Percentiles rank a stretch among this genome's conserved stretches.
These are phyloP conservation scores for Backusella liffmaniae DNA, from an alignment of 192 early-diverging fungal genomes.

Conservation along the genomic window DNA sequence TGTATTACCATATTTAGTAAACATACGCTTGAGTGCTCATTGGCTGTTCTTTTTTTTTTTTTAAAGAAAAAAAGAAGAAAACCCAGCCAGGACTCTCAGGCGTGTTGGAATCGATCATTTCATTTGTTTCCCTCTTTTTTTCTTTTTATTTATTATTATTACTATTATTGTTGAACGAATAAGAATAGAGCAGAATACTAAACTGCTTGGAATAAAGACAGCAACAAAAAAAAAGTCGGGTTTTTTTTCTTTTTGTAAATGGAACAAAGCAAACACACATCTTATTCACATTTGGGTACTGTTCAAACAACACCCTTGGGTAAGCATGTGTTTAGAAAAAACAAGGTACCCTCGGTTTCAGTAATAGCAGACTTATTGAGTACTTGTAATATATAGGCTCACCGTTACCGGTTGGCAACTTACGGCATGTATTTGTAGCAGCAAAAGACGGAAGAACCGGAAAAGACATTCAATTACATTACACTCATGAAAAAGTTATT, in stretches of 20 bases:
- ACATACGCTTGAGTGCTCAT: background rate
- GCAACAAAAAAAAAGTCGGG: background rate
- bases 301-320: background rate
- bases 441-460: slow-evolving; percentile 89
- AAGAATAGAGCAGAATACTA: background rate
- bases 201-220: background rate
- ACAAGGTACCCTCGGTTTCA: background rate
- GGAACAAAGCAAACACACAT: slow-evolving; percentile 7
- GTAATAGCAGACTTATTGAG: background rate
- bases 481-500: slow-evolving; percentile 90
- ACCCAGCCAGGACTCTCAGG: background rate
- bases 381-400: background rate
- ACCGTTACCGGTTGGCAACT: background rate
- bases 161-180: background rate
- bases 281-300: slow-evolving; percentile 7
- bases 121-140: background rate
- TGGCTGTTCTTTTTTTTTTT: background rate
- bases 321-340: slow-evolving; percentile 4
- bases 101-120: background rate
- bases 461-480: slow-evolving; percentile 82
- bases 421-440: slow-evolving; percentile 43
- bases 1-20: background rate
- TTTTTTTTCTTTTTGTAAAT: background rate
- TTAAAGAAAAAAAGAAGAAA: background rate
- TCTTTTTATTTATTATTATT: background rate